Base-by-base conservation (phyloP, 2,329 filamentous ascomycete species). In the Drechslera avenae region DNA sequence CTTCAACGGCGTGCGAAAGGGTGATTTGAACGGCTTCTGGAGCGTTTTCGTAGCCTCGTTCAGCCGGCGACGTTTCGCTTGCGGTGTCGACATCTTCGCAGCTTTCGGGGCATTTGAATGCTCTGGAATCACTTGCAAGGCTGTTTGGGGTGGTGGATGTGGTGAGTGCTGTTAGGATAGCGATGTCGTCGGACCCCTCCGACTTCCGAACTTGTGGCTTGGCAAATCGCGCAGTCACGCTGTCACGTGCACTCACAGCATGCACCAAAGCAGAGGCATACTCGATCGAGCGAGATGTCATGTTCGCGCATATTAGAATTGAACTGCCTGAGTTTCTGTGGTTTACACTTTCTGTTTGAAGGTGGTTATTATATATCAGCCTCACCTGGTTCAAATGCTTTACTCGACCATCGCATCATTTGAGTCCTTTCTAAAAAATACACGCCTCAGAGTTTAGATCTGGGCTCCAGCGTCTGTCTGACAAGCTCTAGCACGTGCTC, bases 11-110 rank as follows among this genome's bases (percentile, higher is more conserved):
- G 76, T 79, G 59, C 81, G 82, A 54, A 88, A 80, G 12, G 87
- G 88, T 37, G 88, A 90, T 59, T 86, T 86, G 75, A 91, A 91
- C 0, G 88, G 88, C 66, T 86, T 88, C 55, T 81, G 81, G 39
- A 90, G 80, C 5, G 81, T 81, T n/a, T 77, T 78, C 17, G 79
- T 74, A 32, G 83, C 80, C 36, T 80, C 75, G 50, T 86, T 80
- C 56, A 87, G 75, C 57, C 85, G 83, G 53, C 86, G 85, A 41
- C 85, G 83, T 75, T 89, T 89, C 50, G 78, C 77, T 49, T 80
- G 74, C 48, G 79, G 80, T 40, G 77, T 78, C 52, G 76, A 76
- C 78, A 81, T 79, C 23, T 53, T 62, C 28, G 39, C 37, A 46
- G 54, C n/a, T 43, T 34, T 46, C 26, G 42, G 31, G 30, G 46